Evolutionary conservation across 225 moss, liverwort and hornwort species (phyloP).

Genomic region (Anthoceros angustus): DNA sequence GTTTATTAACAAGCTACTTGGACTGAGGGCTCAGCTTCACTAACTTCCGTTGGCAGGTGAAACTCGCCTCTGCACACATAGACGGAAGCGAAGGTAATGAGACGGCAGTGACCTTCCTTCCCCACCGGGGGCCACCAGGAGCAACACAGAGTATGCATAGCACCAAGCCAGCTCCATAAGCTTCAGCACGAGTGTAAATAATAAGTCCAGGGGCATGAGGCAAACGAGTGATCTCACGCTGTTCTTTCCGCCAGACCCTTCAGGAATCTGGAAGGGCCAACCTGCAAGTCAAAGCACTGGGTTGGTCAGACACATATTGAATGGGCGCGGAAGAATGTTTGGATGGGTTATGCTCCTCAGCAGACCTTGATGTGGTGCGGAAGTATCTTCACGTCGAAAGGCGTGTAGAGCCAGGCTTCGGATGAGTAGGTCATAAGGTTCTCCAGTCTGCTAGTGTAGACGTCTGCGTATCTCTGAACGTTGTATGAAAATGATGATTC

Average conservation of each 20-base stretch:
- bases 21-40: too few species aligned
- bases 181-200: neutral
- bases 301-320: neutral
- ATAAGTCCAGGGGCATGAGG: neutral
- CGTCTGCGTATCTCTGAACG: slow-evolving; percentile 79
- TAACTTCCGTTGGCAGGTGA: too few species aligned
- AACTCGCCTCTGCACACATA: neutral
- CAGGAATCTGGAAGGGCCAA: neutral
- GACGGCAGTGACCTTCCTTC: neutral
- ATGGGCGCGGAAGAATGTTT: neutral
- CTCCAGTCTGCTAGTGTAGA: slow-evolving; percentile 81
- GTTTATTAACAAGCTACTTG: too few species aligned
- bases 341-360: neutral
- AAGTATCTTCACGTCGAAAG: slow-evolving; percentile 68
- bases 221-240: neutral
- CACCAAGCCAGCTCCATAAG: neutral
- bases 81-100: neutral
- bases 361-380: slow-evolving; percentile 81
- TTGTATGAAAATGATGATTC: slow-evolving; percentile 90
- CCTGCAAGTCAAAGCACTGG: neutral
- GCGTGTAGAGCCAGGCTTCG: slow-evolving; percentile 78
- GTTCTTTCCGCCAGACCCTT: slow-evolving; percentile 1
- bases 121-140: neutral
- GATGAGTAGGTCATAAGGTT: slow-evolving; percentile 55
- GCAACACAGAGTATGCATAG: neutral